Evolutionary conservation across 1,139 yeast species (phyloP).

Genomic region (Meyerozyma athensensis): DNA sequence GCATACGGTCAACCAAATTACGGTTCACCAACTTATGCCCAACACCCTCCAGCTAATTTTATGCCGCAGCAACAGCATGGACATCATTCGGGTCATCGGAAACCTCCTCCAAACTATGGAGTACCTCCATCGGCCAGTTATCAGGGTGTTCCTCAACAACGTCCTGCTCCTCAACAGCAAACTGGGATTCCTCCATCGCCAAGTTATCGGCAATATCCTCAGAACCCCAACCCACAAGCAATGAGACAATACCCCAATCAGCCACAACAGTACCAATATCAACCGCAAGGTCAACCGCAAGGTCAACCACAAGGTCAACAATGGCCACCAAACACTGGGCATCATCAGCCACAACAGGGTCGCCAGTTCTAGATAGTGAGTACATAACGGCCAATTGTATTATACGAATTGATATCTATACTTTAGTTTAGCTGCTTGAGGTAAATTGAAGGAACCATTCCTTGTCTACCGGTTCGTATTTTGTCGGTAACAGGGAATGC

Average conservation of each 20-base stretch:
- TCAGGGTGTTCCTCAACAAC: slow-evolving; percentile 4
- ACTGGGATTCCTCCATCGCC: slow-evolving; percentile 6
- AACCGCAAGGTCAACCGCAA: slow-evolving; percentile 7
- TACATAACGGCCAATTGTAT: too few relatives aligned
- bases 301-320: slow-evolving; percentile 8
- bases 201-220: slow-evolving; percentile 3
- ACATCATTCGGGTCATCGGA: background rate
- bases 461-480: slow-evolving; percentile 13
- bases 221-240: background rate
- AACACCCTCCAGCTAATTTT: background rate
- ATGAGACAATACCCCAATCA: slow-evolving; percentile 4
- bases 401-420: background rate
- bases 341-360: slow-evolving; percentile 6
- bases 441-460: slow-evolving; percentile 35
- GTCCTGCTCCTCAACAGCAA: slow-evolving; percentile 5
- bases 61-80: slow-evolving; percentile 3
- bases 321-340: slow-evolving; percentile 7
- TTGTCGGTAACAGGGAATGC: slow-evolving; percentile 8
- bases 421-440: slow-evolving; percentile 14
- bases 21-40: slow-evolving; percentile 3
- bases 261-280: slow-evolving; percentile 5
- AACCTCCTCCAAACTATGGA: slow-evolving; percentile 5
- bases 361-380: slow-evolving; percentile 1
- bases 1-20: background rate
- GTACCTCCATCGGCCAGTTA: slow-evolving; percentile 8